A percentile compares a stretch with the other conserved stretches of the same genome.
These are phyloP conservation scores for Abelmoschus esculentus DNA, from an alignment of 345 rosid species.

Conservation along the genomic window DNA sequence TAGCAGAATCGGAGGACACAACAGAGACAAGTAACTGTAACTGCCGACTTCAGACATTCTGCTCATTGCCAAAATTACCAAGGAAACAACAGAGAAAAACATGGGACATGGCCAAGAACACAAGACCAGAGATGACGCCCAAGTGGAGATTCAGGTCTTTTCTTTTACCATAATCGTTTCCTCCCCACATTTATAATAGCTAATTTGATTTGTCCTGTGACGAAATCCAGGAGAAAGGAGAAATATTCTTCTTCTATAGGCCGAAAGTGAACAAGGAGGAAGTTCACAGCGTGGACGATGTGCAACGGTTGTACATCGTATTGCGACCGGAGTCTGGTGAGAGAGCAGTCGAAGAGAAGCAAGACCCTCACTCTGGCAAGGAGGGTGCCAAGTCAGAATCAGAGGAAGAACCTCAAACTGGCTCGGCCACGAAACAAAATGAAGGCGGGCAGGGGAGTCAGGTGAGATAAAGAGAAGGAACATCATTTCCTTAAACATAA, in stretches of 20 bases:
- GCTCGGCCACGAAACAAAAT: slow-evolving; percentile 5
- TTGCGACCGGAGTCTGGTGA: slow-evolving; percentile 62
- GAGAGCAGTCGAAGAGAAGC: slow-evolving; percentile 47
- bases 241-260: slow-evolving; percentile 76
- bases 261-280: slow-evolving; percentile 65
- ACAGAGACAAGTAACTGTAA: neutral
- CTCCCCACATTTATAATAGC: neutral
- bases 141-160: slow-evolving; percentile 33
- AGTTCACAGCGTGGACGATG: slow-evolving; percentile 52
- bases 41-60: neutral
- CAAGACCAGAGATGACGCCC: slow-evolving; percentile 30
- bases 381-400: slow-evolving; percentile 24
- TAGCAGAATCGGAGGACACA: neutral
- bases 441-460: slow-evolving; percentile 51
- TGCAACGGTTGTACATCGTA: slow-evolving; percentile 56
- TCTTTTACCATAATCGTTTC: neutral
- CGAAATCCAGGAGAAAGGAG: slow-evolving; percentile 50
- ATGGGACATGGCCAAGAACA: slow-evolving; percentile 40
- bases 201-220: neutral
- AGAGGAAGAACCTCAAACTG: neutral
- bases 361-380: slow-evolving; percentile 49
- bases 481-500: neutral
- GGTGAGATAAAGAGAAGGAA: slow-evolving; percentile 19
- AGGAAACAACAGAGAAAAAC: neutral
- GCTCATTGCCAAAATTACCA: neutral